phyloP scores from a whole-genome alignment of 1,284 basidiomycete species.

The Bjerkandera adusta region DNA sequence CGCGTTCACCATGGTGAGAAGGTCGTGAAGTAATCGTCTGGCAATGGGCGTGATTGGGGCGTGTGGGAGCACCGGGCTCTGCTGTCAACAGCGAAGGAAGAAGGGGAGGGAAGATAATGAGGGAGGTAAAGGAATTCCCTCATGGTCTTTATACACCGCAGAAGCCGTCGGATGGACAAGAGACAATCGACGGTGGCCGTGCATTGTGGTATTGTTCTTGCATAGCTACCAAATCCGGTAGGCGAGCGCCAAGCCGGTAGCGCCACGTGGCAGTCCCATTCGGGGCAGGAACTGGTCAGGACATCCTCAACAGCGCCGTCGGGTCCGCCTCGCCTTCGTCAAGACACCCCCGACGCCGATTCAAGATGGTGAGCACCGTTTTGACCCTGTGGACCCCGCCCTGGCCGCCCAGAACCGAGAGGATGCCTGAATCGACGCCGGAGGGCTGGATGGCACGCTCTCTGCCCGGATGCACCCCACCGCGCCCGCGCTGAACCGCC shows the following conservation, averaged over 20 bases:
- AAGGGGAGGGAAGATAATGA: neutral
- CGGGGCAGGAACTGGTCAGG: constrained; percentile 9
- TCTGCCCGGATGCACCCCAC: constrained; percentile 26
- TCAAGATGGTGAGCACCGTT: constrained; percentile 35
- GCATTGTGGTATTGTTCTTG: constrained; percentile 2
- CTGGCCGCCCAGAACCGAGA: constrained; percentile 14
- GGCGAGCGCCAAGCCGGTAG: neutral
- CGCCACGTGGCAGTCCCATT: constrained; percentile 15
- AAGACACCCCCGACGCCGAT: constrained; percentile 28
- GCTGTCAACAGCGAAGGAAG: neutral
- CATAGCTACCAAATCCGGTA: neutral
- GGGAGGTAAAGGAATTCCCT: neutral
- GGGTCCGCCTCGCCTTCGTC: constrained; percentile 25
- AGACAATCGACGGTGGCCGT: constrained; percentile 7
- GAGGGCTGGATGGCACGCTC: constrained; percentile 29
- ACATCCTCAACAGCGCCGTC: constrained; percentile 15
- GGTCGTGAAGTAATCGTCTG: neutral
- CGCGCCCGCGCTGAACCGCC: neutral
- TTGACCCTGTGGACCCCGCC: constrained; percentile 11
- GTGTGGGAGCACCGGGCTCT: constrained; percentile 22
- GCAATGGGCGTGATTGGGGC: constrained; percentile 1
- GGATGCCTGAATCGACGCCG: constrained; percentile 10
- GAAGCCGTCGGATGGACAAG: neutral
- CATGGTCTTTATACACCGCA: neutral
- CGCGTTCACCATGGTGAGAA: neutral